Base-by-base conservation (phyloP, 441 rosid species). In the Hura crepitans region DNA sequence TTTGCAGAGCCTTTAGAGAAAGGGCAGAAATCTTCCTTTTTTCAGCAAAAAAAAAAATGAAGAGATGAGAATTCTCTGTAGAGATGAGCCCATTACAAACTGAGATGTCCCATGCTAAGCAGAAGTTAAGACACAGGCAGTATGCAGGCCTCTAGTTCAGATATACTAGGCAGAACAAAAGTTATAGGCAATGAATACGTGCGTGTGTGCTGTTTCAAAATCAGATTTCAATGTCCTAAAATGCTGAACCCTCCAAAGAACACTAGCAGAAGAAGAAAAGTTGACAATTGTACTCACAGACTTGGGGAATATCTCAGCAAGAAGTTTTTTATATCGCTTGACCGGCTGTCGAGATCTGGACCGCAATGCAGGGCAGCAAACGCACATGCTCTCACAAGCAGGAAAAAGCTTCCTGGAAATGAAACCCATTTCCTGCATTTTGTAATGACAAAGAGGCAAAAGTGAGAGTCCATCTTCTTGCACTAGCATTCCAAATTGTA, bases 301-400 rank as follows among this genome's bases (percentile, higher is more conserved):
- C 79, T 88, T 96, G 18, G 97, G 96, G 80, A 93, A 96, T 83
- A 96, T 89, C 75, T 96, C 98, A 1, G 90, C 81, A 50, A 96
- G 96, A 75, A 96, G 76, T 62, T 93, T 96, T 83, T 91, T 96
- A 82, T 96, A 96, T 62, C 99, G 92, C 81, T 96, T 93, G 20
- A 93, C 99, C 0, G 99, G 99, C 78, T 96, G 98, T 47, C 97
- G 88, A 78, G 99, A 96, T 85, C 98, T 89, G 27, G 99, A 86
- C 84, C 97, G 88, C 84, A 96, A 82, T 74, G 99, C 97, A 74
- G 99, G 99, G 81, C 98, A 96, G 76, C 99, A 96, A 8, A 96
- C 86, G 72, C 98, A 96, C 92, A 96, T 91, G 84, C 85, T 91
- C 85, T 81, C 99, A 67, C 99, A 96, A 31, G 98, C 98, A 57